Evolutionary conservation across 202 grass and related monocot species (phyloP).

Genomic region (Sporobolus alterniflorus): DNA sequence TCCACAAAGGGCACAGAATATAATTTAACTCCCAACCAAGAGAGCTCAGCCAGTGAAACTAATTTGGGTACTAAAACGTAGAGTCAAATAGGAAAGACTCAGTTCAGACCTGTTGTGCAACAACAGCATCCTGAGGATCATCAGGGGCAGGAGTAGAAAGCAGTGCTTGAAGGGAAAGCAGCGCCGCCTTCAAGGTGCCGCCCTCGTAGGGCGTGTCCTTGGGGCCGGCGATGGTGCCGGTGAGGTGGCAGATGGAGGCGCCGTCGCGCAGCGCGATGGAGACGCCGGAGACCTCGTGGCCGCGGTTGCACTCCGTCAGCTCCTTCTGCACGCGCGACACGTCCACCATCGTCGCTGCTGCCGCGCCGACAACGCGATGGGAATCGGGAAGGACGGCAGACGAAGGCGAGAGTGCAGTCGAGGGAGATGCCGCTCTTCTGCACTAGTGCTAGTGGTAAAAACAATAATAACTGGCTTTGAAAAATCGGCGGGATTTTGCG

Average conservation of each 20-base stretch:
- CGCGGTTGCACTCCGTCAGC: slow-evolving; percentile 90
- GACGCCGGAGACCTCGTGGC: slow-evolving; percentile 74
- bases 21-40: no score
- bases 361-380: neutral
- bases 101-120: slow-evolving; percentile 85
- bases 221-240: slow-evolving; percentile 85
- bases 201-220: slow-evolving; percentile 87
- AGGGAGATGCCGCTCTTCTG: no score
- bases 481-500: no score
- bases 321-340: slow-evolving; percentile 98
- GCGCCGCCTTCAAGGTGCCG: slow-evolving; percentile 89
- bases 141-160: slow-evolving; percentile 89
- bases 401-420: no score
- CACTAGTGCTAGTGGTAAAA: no score
- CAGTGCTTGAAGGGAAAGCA: slow-evolving; percentile 95
- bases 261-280: slow-evolving; percentile 80
- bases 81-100: neutral
- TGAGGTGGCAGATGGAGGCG: slow-evolving; percentile 79
- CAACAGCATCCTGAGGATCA: slow-evolving; percentile 96
- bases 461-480: no score
- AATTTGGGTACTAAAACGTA: neutral
- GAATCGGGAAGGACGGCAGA: no score
- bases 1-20: no score
- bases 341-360: slow-evolving; percentile 66
- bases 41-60: neutral